Evolutionary conservation across 2,329 filamentous ascomycete genomes (phyloP), one percentile per base, ranked within the genome.

Genomic region (Talaromyces sp.): DNA sequence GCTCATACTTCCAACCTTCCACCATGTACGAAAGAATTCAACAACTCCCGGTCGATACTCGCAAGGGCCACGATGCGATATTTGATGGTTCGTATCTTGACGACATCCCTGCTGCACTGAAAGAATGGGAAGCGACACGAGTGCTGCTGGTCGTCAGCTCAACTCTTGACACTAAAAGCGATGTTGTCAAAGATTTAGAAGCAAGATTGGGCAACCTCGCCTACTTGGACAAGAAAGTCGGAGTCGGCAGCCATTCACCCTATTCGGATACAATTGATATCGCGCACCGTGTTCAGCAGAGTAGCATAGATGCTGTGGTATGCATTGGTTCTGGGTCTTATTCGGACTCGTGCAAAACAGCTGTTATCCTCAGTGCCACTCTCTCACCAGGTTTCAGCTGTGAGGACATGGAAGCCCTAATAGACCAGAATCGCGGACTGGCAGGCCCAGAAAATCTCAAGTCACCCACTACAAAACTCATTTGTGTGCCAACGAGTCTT

Each of bases 41-140:
- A 12, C 65, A 71, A 19, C 54, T 71, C 63, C 69, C 67, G 7
- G 17, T 60, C n/a, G 38, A 54, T 29, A 46, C 26, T 9, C 51
- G 46, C 38, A 56, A 50, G 17, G 57, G 46, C 27, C 52, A 59
- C 14, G 27, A 54, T 21, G 41, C 53, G 32, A 59, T 55, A 19
- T 51, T 59, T 27, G 32, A 59, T 27, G 29, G n/a, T 3, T 54
- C 57, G n/a, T 59, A 59, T 46, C 57, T 59, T 19, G 53, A 52
- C 27, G 53, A 52, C 29, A 60, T 60, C 29, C 29, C 41, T 29
- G 24, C 27, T 19, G 43, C 58, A 17, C 31, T 60, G 11, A 21
- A 52, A 35, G 53, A 52, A 50, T 60, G 53, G 58, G 51, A 60
- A 10, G 31, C 41, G 14, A 51, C 24, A 21, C 58, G 58, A 6